phyloP scores from a whole-genome alignment of 768 basidiomycete genomes.

The Leccinum variicolor region DNA sequence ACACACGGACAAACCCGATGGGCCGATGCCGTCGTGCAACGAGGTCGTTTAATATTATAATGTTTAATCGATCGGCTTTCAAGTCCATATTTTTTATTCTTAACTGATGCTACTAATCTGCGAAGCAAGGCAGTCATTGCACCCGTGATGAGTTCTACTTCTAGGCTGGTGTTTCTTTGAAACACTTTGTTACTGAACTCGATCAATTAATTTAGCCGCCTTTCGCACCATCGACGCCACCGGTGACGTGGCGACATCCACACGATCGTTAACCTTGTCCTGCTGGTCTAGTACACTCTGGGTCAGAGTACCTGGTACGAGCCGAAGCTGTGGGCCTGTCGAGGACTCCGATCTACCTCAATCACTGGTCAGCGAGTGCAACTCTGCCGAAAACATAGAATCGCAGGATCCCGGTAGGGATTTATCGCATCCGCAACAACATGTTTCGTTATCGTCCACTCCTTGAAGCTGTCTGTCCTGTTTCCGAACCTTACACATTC shows the following conservation, averaged over 20 bases:
- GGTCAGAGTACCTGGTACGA: background rate
- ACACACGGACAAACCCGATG: background rate
- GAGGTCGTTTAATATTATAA: slow-evolving; percentile 6
- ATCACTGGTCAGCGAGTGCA: background rate
- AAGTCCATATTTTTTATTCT: background rate
- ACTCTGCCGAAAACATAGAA: background rate
- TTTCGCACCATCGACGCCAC: slow-evolving; percentile 4
- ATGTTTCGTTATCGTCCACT: background rate
- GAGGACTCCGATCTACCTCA: background rate
- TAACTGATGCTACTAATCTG: background rate
- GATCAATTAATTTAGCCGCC: slow-evolving; percentile 1
- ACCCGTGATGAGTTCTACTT: background rate
- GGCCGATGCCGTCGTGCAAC: slow-evolving; percentile 2
- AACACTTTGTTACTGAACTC: background rate
- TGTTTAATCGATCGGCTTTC: background rate
- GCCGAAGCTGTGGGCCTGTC: background rate
- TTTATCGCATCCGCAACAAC: background rate
- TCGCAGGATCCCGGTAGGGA: background rate
- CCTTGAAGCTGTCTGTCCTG: background rate
- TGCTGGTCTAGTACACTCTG: slow-evolving; percentile 5
- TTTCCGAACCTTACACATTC: background rate
- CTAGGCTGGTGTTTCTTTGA: background rate
- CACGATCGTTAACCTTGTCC: background rate
- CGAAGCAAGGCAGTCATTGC: background rate
- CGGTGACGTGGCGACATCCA: background rate